Evolutionary conservation across 208 protist species (phyloP).

Genomic region (Leishmania arabica): DNA sequence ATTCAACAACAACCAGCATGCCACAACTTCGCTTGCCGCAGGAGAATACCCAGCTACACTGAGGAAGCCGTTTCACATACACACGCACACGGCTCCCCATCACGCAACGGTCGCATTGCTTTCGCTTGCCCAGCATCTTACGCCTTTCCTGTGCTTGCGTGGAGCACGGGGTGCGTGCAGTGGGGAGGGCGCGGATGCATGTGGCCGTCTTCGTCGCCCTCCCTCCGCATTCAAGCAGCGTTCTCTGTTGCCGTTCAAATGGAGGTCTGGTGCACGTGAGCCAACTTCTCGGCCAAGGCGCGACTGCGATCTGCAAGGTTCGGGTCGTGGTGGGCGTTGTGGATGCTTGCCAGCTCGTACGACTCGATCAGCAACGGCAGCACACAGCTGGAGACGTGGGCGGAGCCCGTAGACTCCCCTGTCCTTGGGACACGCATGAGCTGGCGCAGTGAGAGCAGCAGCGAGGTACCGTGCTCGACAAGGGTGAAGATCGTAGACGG

Average conservation of each 20-base stretch:
- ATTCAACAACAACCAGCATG: not conserved
- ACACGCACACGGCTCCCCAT: not conserved
- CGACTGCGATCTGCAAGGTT: conserved; percentile 26
- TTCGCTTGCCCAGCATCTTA: not conserved
- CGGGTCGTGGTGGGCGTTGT: conserved; percentile 11
- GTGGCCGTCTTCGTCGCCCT: not conserved
- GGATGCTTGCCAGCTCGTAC: conserved; percentile 45
- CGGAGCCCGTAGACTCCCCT: conserved; percentile 20
- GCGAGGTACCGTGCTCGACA: conserved; percentile 46
- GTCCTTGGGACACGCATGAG: conserved; percentile 26
- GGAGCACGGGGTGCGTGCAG: not conserved
- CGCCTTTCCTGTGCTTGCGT: not conserved
- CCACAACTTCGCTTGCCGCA: not conserved
- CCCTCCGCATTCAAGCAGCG: not conserved
- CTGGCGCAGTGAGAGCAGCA: conserved; percentile 37
- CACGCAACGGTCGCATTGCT: not conserved
- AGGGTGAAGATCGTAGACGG: conserved; percentile 48
- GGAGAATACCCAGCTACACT: not conserved
- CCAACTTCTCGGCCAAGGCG: conserved; percentile 53
- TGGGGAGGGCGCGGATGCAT: not conserved
- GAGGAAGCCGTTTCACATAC: not conserved
- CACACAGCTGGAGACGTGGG: conserved; percentile 24
- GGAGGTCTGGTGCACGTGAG: conserved; percentile 38
- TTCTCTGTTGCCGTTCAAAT: not conserved
- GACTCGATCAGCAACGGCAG: conserved; percentile 59